phyloP scores from a whole-genome alignment of 495 filamentous ascomycete species.

The Trichoderma erinaceum region DNA sequence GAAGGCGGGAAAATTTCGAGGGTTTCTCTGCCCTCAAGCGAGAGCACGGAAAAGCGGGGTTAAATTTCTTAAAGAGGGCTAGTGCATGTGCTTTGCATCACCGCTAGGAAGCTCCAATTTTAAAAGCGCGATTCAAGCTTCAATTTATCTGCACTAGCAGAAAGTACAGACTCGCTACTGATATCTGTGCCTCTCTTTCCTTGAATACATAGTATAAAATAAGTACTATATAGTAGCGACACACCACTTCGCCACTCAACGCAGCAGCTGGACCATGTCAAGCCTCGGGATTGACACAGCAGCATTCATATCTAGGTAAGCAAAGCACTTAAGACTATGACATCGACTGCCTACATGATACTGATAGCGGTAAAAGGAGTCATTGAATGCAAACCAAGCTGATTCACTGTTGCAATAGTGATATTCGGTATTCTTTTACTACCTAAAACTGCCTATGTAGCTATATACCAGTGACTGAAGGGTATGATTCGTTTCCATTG shows the following conservation, averaged over 20 bases:
- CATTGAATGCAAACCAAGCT: neutral
- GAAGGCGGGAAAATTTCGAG: constrained; percentile 16
- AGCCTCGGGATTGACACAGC: neutral
- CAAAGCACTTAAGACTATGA: too few species aligned
- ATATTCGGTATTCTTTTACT: neutral
- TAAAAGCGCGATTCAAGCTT: neutral
- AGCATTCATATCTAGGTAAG: neutral
- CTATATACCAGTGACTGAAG: neutral
- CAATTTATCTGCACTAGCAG: neutral
- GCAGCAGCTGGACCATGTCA: neutral
- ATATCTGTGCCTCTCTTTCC: neutral
- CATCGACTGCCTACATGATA: too few species aligned
- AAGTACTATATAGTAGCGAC: neutral
- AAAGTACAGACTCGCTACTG: neutral
- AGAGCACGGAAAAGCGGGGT: constrained; percentile 10
- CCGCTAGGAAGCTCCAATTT: neutral
- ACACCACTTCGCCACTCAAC: neutral
- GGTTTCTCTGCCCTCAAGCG: constrained; percentile 16
- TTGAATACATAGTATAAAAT: too few species aligned
- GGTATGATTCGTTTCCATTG: constrained; percentile 1
- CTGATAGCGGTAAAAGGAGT: too few species aligned
- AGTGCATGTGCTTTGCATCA: neutral
- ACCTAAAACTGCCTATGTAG: neutral
- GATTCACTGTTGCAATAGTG: neutral
- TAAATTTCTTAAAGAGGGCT: neutral